Conservation (phyloP, 139 green algal species). For the Astrephomene gubernaculifera region DNA sequence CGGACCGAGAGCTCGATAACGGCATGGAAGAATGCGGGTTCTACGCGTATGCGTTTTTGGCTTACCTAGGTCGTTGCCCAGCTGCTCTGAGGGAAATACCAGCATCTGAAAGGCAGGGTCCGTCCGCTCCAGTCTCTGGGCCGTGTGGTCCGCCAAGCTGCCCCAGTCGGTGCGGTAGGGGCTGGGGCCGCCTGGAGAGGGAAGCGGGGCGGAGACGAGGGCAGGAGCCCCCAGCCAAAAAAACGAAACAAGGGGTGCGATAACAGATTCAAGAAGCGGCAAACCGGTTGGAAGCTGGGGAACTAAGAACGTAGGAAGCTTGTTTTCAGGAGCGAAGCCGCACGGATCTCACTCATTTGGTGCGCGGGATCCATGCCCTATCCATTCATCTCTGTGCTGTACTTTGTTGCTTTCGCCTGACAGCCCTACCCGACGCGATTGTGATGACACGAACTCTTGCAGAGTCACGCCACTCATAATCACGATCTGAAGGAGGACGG, state of each 20-base stretch:
- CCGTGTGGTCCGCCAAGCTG: constrained; percentile 67
- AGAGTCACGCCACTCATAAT: constrained; percentile 24
- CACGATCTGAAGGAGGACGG: background rate
- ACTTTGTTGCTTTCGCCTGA: background rate
- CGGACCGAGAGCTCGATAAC: background rate
- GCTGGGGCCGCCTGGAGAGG: constrained; percentile 6
- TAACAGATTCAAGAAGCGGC: background rate
- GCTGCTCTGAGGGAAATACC: constrained; percentile 45
- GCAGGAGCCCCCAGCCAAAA: background rate
- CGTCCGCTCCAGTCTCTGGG: constrained; percentile 62
- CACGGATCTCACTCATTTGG: background rate
- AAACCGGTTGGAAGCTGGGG: background rate
- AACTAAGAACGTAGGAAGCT: background rate
- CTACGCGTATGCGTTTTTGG: background rate
- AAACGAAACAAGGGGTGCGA: background rate
- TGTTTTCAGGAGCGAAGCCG: background rate
- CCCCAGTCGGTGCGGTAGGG: constrained; percentile 59
- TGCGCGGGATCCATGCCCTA: background rate
- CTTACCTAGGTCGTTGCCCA: constrained; percentile 6
- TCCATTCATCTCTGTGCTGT: background rate
- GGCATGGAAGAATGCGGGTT: background rate
- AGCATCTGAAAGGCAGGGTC: constrained; percentile 61
- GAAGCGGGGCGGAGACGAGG: background rate
- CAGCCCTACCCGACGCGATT: background rate
- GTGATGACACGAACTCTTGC: constrained; percentile 3